Base-by-base conservation (phyloP, 192 early-diverging fungal genomes). In the Umbelopsis ramanniana region DNA sequence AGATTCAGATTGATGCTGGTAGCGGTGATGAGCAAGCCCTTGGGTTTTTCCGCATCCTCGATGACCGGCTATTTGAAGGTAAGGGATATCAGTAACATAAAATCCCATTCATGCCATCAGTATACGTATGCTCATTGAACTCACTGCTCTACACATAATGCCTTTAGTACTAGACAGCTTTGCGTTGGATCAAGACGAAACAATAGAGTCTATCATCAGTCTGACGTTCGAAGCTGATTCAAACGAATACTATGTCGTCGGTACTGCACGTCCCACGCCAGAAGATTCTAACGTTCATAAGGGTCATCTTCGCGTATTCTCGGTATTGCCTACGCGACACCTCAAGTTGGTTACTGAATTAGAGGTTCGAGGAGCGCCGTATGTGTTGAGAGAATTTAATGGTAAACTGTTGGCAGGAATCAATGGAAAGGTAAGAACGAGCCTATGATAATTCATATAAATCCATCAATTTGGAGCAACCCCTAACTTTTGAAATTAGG, bases 51-150 rank as follows among this genome's bases (percentile, higher is more conserved):
- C 83, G 85, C 21, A 57, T 96, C 2, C 73, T 94, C 19, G 94
- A 95, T 66, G 89, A 90, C 48, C 82, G 85, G 67, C 87, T 85
- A 0, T 93, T 90, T 85, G 90, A 93, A 66, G 72, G 93, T 94
- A 80, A 82, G 81, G 9, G 14, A 14, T 43, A 14, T 52, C 24
- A 43, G 9, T 69, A 4, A 1, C 2, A 22, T 14, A 21, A 6
- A 12, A 4, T 22, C 5, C 22, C n/a, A 50, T 4, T 6, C 15
- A 6, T 6, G n/a, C 5, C 48, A 50, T 29, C 1, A 0, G 1
- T 0, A 10, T 26, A 6, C 23, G 26, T 57, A 24, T 8, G 23
- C 12, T 33, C 7, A 17, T 33, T 19, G 17, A 10, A 4, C 33
- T 29, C 33, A 19, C 0, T 29, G 29, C 29, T 29, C 29, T 29